A percentile compares a stretch with the other conserved stretches of the same genome.
These are phyloP conservation scores for Xerocomellus dryophilus DNA, from an alignment of 768 basidiomycete species.

Conservation along the genomic window DNA sequence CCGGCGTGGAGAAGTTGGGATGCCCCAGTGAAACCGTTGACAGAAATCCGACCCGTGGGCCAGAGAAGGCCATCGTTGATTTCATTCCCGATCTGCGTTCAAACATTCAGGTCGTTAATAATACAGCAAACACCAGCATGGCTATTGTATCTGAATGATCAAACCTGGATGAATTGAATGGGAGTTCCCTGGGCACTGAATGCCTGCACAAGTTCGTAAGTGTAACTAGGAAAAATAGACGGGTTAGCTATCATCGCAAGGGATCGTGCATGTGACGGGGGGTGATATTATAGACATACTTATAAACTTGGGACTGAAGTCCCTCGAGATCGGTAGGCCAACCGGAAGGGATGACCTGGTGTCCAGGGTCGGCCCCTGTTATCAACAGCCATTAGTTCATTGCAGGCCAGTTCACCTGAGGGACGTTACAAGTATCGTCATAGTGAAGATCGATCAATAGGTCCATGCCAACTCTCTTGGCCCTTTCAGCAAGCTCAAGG, in stretches of 20 bases:
- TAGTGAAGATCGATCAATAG: conserved; percentile 13
- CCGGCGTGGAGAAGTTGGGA: conserved; percentile 38
- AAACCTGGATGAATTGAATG: conserved; percentile 11
- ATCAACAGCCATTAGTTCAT: not conserved
- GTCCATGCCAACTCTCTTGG: conserved; percentile 10
- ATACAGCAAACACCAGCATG: not conserved
- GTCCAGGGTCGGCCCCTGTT: conserved; percentile 7
- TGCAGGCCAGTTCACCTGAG: not conserved
- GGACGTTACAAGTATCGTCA: conserved; percentile 8
- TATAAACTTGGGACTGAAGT: conserved; percentile 3
- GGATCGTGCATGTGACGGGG: too few species aligned
- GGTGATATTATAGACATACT: not conserved
- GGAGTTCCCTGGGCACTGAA: conserved; percentile 9
- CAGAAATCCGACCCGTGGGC: conserved; percentile 1
- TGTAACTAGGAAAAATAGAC: conserved; percentile 1
- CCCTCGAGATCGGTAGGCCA: conserved; percentile 15
- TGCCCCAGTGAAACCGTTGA: conserved; percentile 3
- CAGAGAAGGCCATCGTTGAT: conserved; percentile 11
- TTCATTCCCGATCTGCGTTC: conserved; percentile 14
- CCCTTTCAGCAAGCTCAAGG: conserved; percentile 12
- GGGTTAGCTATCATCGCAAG: not conserved
- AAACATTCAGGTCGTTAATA: not conserved
- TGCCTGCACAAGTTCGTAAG: conserved; percentile 1
- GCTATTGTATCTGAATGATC: not conserved
- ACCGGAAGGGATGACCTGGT: conserved; percentile 9